Evolutionary conservation across 2,329 filamentous ascomycete species (phyloP).

Genomic region (Ophiocordyceps sinensis): DNA sequence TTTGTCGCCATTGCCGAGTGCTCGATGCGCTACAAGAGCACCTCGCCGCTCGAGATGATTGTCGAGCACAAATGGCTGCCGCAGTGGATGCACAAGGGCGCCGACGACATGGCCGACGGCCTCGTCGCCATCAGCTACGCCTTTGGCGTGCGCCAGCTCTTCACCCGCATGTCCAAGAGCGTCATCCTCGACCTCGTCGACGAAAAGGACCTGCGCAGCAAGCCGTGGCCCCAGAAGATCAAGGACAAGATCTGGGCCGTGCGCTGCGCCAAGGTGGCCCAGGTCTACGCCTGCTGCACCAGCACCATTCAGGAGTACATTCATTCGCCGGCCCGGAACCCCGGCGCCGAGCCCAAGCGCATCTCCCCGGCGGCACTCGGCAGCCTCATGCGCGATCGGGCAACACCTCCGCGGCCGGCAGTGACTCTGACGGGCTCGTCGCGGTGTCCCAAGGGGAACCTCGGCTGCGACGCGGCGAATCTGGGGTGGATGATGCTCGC

Average conservation of each 20-base stretch:
- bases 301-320: slow-evolving; percentile 31
- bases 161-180: slow-evolving; percentile 33
- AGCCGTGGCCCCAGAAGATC: slow-evolving; percentile 31
- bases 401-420: slow-evolving; percentile 5
- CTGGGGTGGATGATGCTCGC: slow-evolving; percentile 40
- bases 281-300: slow-evolving; percentile 31
- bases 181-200: slow-evolving; percentile 30
- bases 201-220: slow-evolving; percentile 25
- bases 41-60: slow-evolving; percentile 31
- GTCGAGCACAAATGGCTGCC: slow-evolving; percentile 38
- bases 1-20: slow-evolving; percentile 38
- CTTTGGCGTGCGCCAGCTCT: slow-evolving; percentile 33
- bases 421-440: slow-evolving; percentile 21
- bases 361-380: slow-evolving; percentile 9
- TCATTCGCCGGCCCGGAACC: slow-evolving; percentile 11
- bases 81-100: slow-evolving; percentile 32
- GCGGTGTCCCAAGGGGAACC: slow-evolving; percentile 34
- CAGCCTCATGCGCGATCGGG: slow-evolving; percentile 7
- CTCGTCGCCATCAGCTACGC: slow-evolving; percentile 37
- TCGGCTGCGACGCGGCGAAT: slow-evolving; percentile 36
- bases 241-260: slow-evolving; percentile 34
- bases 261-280: slow-evolving; percentile 33
- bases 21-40: slow-evolving; percentile 35
- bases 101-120: slow-evolving; percentile 33
- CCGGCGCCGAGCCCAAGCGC: slow-evolving; percentile 5